phyloP scores from a whole-genome alignment of 1,284 basidiomycete species.

The Malassezia caprae region DNA sequence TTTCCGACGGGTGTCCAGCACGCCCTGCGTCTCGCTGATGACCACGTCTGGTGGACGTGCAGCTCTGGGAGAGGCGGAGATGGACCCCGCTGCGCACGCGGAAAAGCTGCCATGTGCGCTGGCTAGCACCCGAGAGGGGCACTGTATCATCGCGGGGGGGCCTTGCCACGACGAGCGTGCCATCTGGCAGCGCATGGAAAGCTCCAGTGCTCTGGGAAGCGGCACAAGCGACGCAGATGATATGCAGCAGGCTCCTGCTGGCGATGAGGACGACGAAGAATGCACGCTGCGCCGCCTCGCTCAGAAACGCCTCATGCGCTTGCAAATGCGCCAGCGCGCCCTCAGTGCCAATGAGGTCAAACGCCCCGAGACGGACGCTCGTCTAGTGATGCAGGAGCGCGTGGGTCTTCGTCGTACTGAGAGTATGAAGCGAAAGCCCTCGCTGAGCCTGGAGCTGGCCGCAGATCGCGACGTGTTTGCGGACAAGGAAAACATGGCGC shows the following conservation, averaged over 20 bases:
- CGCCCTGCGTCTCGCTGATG: slow-evolving; percentile 26
- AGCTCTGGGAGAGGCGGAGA: slow-evolving; percentile 20
- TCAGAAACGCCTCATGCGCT: slow-evolving; percentile 20
- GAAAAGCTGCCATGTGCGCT: background rate
- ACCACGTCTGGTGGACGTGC: slow-evolving; percentile 30
- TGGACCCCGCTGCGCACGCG: background rate
- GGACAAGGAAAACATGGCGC: background rate
- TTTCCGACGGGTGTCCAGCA: slow-evolving; percentile 24
- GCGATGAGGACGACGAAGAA: slow-evolving; percentile 40
- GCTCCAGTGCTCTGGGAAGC: slow-evolving; percentile 31
- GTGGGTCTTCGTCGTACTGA: background rate
- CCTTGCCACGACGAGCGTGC: slow-evolving; percentile 14
- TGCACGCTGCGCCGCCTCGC: slow-evolving; percentile 37
- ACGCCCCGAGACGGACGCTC: slow-evolving; percentile 22
- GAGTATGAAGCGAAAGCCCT: slow-evolving; percentile 17
- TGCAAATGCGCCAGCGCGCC: slow-evolving; percentile 4
- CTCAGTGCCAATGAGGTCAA: background rate
- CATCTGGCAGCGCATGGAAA: slow-evolving; percentile 38
- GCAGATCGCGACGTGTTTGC: slow-evolving; percentile 23
- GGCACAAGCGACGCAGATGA: slow-evolving; percentile 17
- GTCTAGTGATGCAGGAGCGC: slow-evolving; percentile 22
- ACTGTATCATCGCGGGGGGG: slow-evolving; percentile 24
- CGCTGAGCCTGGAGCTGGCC: slow-evolving; percentile 29
- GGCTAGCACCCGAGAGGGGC: slow-evolving; percentile 14
- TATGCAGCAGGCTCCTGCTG: background rate